Evolutionary conservation across 2,329 filamentous ascomycete species (phyloP), one percentile per base, ranked within the genome.

Genomic region (Colletotrichum melonis): DNA sequence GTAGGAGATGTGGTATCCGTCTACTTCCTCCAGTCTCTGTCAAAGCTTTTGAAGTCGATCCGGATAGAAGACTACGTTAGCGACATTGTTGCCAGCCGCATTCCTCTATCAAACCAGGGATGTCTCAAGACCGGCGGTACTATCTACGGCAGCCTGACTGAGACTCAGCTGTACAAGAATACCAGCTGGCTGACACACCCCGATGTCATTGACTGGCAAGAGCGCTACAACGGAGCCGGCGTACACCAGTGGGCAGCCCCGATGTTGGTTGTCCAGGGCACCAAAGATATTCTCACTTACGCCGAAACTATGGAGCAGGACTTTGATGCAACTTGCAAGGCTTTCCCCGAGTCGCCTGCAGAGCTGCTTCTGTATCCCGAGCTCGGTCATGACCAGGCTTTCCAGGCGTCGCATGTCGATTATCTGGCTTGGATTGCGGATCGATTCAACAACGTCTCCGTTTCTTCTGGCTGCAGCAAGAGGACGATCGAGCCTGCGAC

Each of bases 261-360:
- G 0, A 59, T 79, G 46, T 69, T 79, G 9, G 76, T 79, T 3
- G 70, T 78, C 11, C 77, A 79, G 38, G 77, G 77, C 1, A 46
- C 56, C 1, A 65, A 65, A 2, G 76, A 78, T 42, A 58, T 68
- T 0, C 5, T 78, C 2, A 78, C 77, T 0, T 72, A 72, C 4
- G 42, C 59, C 1, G 35, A 63, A 8, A 66, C 52, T 1, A 58
- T 66, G 63, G 54, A 58, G 6, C 22, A 66, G 11, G 63, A 66
- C 4, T 32, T 66, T 1, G 63, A 66, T 22, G 32, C 35, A 9
- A 66, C 63, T 5, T 66, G 63, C 35, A 57, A 46, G 54, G 24
- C 16, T 7, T 30, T 42, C 12, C 63, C 63, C 8, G 63, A 66
- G 22, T 66, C 54, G 4, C n/a, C 32, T 2, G 24, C 35, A 5